Evolutionary conservation across 768 basidiomycete genomes (phyloP).

Genomic region (Termitomyces sp.): DNA sequence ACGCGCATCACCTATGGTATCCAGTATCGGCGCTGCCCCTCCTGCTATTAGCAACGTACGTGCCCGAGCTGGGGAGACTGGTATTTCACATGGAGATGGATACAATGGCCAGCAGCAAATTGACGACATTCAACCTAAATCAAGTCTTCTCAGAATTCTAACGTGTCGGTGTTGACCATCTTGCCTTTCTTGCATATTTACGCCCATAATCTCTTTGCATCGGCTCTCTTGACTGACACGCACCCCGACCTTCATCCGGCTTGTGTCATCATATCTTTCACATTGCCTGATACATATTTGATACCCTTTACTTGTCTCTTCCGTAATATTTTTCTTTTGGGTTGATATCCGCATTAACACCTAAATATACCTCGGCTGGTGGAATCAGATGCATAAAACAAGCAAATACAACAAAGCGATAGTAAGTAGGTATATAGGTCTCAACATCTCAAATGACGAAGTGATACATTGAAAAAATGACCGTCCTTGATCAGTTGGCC

Average conservation of each 20-base stretch:
- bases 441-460: neutral
- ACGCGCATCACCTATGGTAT: slow-evolving; percentile 80
- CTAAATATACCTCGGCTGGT: slow-evolving; percentile 11
- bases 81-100: slow-evolving; percentile 56
- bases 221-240: slow-evolving; percentile 21
- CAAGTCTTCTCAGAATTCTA: slow-evolving; percentile 59
- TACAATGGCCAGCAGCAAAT: slow-evolving; percentile 54
- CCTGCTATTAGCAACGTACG: slow-evolving; percentile 72
- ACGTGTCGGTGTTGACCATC: slow-evolving; percentile 69
- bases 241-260: slow-evolving; percentile 17
- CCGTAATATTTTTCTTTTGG: slow-evolving; percentile 15
- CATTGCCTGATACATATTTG: slow-evolving; percentile 21
- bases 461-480: too few relatives aligned
- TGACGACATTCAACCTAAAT: slow-evolving; percentile 48
- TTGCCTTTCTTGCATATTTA: slow-evolving; percentile 17
- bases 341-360: slow-evolving; percentile 7
- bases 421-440: neutral
- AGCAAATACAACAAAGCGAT: neutral
- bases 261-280: slow-evolving; percentile 26
- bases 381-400: neutral
- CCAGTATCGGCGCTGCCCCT: slow-evolving; percentile 60
- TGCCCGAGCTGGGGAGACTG: slow-evolving; percentile 64
- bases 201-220: slow-evolving; percentile 19
- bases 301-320: slow-evolving; percentile 25
- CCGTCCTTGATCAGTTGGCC: neutral